Conservation (phyloP, 306 rosid genomes). For the Mucuna pruriens region DNA sequence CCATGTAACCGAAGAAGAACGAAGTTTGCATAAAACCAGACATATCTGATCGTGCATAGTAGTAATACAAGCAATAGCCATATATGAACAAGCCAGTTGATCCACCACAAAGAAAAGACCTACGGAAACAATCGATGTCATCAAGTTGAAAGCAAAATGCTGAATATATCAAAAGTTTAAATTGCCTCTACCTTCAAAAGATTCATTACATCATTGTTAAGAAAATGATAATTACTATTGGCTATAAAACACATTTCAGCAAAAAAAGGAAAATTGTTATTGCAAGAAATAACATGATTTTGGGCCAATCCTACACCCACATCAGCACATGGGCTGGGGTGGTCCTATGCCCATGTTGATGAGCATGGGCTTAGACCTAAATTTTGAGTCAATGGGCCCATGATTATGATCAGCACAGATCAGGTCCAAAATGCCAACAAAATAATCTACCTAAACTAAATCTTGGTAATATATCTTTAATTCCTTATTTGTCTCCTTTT, state of each 20-base stretch:
- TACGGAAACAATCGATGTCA: slow-evolving; percentile 40
- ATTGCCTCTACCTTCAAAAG: background rate
- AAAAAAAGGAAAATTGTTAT: background rate
- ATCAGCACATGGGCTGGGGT: no score
- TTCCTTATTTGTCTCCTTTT: no score
- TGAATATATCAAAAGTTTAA: background rate
- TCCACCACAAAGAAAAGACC: slow-evolving; percentile 97
- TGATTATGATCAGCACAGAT: no score
- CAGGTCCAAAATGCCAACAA: no score
- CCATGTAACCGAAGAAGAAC: slow-evolving; percentile 98
- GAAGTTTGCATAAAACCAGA: slow-evolving; percentile 98
- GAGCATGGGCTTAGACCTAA: no score
- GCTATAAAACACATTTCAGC: background rate
- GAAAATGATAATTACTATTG: background rate
- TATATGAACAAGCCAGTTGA: slow-evolving; percentile 98
- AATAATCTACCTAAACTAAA: no score
- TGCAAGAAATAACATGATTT: background rate
- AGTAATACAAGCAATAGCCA: slow-evolving; percentile 94
- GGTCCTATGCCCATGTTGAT: no score
- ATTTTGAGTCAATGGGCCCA: no score
- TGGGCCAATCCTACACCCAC: no score
- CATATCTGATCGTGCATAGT: slow-evolving; percentile 93
- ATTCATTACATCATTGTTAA: background rate
- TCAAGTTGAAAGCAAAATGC: background rate
- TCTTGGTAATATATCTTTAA: no score